phyloP scores from a whole-genome alignment of 805 yeast genomes.

The Lachancea meyersii region DNA sequence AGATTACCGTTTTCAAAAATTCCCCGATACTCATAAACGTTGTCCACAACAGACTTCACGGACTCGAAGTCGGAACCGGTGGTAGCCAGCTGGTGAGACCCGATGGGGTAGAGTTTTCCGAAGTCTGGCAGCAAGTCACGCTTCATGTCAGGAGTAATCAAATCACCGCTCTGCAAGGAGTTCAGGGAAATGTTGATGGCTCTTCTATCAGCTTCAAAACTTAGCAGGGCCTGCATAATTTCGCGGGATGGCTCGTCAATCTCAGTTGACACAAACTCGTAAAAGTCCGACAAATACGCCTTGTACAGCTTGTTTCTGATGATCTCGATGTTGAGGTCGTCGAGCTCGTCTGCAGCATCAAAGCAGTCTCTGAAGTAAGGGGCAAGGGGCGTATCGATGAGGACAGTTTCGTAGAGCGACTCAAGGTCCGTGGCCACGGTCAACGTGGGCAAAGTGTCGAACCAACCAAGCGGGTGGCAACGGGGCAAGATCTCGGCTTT shows the following conservation, averaged over 20 bases:
- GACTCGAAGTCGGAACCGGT: conserved; percentile 79
- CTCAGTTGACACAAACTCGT: conserved; percentile 51
- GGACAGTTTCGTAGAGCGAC: conserved; percentile 83
- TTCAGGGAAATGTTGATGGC: conserved; percentile 86
- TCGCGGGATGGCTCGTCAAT: conserved; percentile 74
- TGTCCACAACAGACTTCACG: conserved; percentile 57
- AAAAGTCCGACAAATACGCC: conserved; percentile 87
- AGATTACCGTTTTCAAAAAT: conserved; percentile 54
- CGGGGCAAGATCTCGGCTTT: conserved; percentile 79
- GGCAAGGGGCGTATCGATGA: conserved; percentile 95
- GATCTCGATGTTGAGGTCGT: conserved; percentile 92
- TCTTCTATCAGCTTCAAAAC: conserved; percentile 93
- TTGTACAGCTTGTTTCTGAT: conserved; percentile 86
- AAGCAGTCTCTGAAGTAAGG: conserved; percentile 91
- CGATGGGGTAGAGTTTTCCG: conserved; percentile 72
- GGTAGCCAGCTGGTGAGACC: conserved; percentile 57
- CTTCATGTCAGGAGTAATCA: conserved; percentile 62
- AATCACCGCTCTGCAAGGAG: conserved; percentile 48
- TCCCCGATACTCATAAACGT: conserved; percentile 59
- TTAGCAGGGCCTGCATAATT: conserved; percentile 69
- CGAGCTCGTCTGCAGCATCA: conserved; percentile 78
- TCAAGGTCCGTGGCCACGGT: conserved; percentile 93
- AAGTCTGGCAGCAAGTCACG: conserved; percentile 71
- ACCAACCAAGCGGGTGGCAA: conserved; percentile 98
- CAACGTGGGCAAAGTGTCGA: conserved; percentile 92